phyloP scores from a whole-genome alignment of 2,329 filamentous ascomycete genomes.

The Iodosphaeria phyllophila region DNA sequence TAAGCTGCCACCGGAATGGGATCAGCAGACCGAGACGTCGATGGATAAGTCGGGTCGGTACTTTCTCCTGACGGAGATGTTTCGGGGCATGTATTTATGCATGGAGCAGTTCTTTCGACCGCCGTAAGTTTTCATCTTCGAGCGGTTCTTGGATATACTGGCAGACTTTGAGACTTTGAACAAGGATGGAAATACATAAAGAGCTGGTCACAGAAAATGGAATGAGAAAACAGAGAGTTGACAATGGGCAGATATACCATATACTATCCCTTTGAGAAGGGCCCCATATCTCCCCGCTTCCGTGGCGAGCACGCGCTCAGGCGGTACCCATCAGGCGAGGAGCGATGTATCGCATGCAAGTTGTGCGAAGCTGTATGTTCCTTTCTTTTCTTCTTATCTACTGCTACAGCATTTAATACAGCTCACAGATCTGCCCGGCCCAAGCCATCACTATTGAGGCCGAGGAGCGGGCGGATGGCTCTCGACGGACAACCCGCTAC shows the following conservation, averaged over 20 bases:
- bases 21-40: conserved; percentile 57
- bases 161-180: no score
- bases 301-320: conserved; percentile 93
- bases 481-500: conserved; percentile 86
- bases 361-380: conserved; percentile 68
- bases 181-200: no score
- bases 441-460: conserved; percentile 98
- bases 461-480: conserved; percentile 92
- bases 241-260: conserved; percentile 90
- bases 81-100: conserved; percentile 93
- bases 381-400: background rate
- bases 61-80: conserved; percentile 91
- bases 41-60: conserved; percentile 78
- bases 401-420: background rate
- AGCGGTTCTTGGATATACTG: no score
- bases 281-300: conserved; percentile 93
- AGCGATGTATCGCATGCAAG: conserved; percentile 99
- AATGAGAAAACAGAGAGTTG: conserved; percentile 4
- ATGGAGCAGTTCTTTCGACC: conserved; percentile 97
- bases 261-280: conserved; percentile 97
- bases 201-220: no score
- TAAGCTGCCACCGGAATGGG: conserved; percentile 56
- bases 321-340: conserved; percentile 91
- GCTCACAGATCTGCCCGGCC: conserved; percentile 66
- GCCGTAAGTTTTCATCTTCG: conserved; percentile 59